Percentiles rank a stretch among this genome's conserved stretches.
Evolutionary conservation across 306 rosid genomes (phyloP).

Genomic region (Mimosa bimucronata): DNA sequence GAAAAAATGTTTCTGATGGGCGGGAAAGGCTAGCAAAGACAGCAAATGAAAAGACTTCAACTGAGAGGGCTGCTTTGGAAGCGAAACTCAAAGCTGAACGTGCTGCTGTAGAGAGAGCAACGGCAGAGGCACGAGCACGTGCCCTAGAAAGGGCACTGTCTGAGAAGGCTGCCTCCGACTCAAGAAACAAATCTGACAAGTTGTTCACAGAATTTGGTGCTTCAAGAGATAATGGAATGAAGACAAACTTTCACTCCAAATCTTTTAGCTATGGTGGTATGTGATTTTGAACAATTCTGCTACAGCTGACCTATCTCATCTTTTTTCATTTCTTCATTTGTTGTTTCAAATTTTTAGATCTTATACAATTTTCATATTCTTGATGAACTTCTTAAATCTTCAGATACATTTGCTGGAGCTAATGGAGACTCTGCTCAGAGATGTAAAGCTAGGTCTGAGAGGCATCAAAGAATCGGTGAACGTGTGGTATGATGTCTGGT

Average conservation of each 20-base stretch:
- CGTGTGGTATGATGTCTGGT: conserved; percentile 73
- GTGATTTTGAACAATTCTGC: conserved; percentile 41
- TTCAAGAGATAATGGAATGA: conserved; percentile 56
- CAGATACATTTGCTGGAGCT: conserved; percentile 59
- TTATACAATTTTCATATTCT: conserved; percentile 35
- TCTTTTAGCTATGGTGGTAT: conserved; percentile 72
- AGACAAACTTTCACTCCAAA: conserved; percentile 49
- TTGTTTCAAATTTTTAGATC: conserved; percentile 26
- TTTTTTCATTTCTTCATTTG: conserved; percentile 10
- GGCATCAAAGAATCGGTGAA: conserved; percentile 80
- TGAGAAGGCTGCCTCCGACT: conserved; percentile 68
- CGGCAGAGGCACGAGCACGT: conserved; percentile 82
- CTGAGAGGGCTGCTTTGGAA: conserved; percentile 79
- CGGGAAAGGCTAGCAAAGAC: conserved; percentile 66
- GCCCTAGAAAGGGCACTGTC: conserved; percentile 88
- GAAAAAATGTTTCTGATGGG: conserved; percentile 59
- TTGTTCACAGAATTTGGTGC: conserved; percentile 48
- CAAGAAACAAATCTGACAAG: conserved; percentile 65
- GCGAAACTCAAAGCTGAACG: conserved; percentile 88
- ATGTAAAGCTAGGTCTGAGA: conserved; percentile 77
- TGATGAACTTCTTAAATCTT: conserved; percentile 46
- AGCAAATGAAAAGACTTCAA: conserved; percentile 53
- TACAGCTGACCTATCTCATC: conserved; percentile 2
- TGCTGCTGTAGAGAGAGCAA: conserved; percentile 94
- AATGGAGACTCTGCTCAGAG: conserved; percentile 73